phyloP scores from a whole-genome alignment of 495 filamentous ascomycete species.

The Aspergillus kassunensis region DNA sequence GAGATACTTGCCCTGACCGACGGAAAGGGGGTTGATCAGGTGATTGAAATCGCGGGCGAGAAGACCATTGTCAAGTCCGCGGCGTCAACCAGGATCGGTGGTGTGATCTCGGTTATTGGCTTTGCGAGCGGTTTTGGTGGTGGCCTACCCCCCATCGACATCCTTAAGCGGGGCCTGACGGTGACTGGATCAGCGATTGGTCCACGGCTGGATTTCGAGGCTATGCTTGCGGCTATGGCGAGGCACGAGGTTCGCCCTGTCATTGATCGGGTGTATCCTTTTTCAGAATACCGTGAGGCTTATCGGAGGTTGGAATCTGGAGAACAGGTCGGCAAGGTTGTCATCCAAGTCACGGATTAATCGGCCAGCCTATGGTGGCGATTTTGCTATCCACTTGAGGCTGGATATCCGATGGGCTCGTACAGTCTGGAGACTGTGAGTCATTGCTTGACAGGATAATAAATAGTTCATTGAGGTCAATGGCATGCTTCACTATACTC shows the following conservation, averaged over 20 bases:
- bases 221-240: constrained; percentile 17
- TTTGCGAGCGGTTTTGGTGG: constrained; percentile 20
- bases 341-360: constrained; percentile 12
- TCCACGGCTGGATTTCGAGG: constrained; percentile 17
- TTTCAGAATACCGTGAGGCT: constrained; percentile 22
- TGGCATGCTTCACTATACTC: no score
- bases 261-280: constrained; percentile 27
- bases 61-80: constrained; percentile 38
- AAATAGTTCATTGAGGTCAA: no score
- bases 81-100: constrained; percentile 39
- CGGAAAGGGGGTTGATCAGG: constrained; percentile 28
- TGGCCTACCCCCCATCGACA: constrained; percentile 8
- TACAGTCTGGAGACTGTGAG: no score
- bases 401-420: no score
- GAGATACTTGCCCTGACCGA: constrained; percentile 23
- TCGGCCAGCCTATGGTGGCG: no score
- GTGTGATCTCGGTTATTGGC: constrained; percentile 43
- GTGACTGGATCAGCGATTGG: constrained; percentile 28
- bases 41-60: constrained; percentile 50
- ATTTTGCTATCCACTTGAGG: no score
- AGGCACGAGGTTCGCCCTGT: constrained; percentile 11
- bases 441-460: no score
- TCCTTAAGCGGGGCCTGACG: background rate
- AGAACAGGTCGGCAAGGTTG: constrained; percentile 28
- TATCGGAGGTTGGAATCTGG: constrained; percentile 7